Evolutionary conservation across 202 grass and related monocot genomes (phyloP), one percentile per base, ranked within the genome.

Genomic region (Cymbopogon flexuosus): DNA sequence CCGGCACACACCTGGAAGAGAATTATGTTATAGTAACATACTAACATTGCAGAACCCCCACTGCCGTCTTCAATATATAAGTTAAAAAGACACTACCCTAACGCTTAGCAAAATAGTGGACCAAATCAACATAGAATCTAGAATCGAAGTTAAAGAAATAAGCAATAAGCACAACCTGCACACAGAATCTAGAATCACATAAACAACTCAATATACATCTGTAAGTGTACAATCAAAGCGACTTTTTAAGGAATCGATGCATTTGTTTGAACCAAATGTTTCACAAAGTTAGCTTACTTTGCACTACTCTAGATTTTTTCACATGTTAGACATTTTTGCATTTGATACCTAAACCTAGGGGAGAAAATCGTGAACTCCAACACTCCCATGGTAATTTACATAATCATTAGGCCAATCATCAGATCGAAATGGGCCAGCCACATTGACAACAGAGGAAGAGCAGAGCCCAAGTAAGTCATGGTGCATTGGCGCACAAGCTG

Each of bases 1-100:
- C 23, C 78, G 81, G 46, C 49, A 87, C 52, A 67, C 92, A 98
- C 85, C 96, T 89, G 56, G 10, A 62, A 82, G 42, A 80, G 42
- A 71, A 31, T 39, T 52, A 54, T 81, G 51, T 67, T 42, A 68
- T 12, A 80, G 7, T 41, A 34, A 10, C 37, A 68, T 12, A 80
- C 5, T 41, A 34, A 10, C 37, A 18, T 31, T 7, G 3, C 31
- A 30, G 41, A 80, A 80, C 15, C 70, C 70, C 37, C n/a, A 56
- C 2, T 5, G 0, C 3, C 14, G 7, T 37, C 46, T 1, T 56
- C 4, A 56, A 54, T 10, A 18, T 10, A 9, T 57, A 10, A 13
- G 23, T 30, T 3, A 5, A 14, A 22, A 16, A 49, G 23, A 22
- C 11, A 39, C 3, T 60, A 61, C 2, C 8, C 29, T 8, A 40